Percentiles rank a stretch among this genome's conserved stretches.
phyloP scores from a whole-genome alignment of 2,329 filamentous ascomycete species.

The Fusarium staphyleae region DNA sequence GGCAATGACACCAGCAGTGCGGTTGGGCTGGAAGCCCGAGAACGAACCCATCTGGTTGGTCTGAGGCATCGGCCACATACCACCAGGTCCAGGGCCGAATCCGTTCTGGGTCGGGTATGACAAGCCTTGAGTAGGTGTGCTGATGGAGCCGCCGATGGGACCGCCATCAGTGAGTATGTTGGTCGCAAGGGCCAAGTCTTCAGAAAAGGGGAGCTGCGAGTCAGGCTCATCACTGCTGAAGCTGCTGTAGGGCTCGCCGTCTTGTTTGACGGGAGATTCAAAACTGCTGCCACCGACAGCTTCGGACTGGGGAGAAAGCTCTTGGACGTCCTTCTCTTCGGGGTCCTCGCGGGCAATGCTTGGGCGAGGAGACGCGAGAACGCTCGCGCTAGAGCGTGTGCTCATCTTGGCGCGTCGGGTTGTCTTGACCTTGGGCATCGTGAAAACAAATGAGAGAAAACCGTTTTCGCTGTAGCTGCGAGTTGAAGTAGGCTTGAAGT shows the following conservation, averaged over 20 bases:
- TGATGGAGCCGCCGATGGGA: not conserved
- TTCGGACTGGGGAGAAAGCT: not conserved
- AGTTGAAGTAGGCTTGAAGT: not conserved
- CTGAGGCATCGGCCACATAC: not conserved
- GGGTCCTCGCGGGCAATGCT: slow-evolving; percentile 43
- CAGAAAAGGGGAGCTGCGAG: not conserved
- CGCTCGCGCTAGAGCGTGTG: not conserved
- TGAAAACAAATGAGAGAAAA: not conserved
- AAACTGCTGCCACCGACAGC: not conserved
- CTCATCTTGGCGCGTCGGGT: not conserved
- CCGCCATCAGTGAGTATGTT: slow-evolving; percentile 3
- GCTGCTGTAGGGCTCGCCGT: not conserved
- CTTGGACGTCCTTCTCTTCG: slow-evolving; percentile 35
- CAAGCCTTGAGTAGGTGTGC: not conserved
- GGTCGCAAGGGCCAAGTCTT: slow-evolving; percentile 1
- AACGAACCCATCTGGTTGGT: not conserved
- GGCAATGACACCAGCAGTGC: slow-evolving; percentile 57
- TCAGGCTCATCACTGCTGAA: slow-evolving; percentile 5
- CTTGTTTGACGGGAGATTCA: not conserved
- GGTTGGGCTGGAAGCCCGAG: slow-evolving; percentile 2
- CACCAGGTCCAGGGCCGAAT: not conserved
- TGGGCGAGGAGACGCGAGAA: slow-evolving; percentile 27
- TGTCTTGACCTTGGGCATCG: slow-evolving; percentile 16
- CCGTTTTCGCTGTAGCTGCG: not conserved
- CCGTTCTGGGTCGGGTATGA: not conserved